phyloP scores from a whole-genome alignment of 192 early-diverging fungal species.

The Linnemannia schmuckeri region DNA sequence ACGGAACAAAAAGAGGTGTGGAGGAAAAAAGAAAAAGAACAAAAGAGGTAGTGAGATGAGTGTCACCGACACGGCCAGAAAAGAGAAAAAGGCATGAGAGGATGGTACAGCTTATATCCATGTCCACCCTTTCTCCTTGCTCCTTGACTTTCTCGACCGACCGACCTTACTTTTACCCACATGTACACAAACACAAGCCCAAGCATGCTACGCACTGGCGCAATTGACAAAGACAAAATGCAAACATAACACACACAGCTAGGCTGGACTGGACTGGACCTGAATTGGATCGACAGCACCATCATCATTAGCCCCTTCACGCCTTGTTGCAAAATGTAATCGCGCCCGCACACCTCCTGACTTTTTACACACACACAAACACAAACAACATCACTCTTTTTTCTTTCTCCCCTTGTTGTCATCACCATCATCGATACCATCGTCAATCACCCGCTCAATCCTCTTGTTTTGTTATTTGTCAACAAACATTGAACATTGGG shows the following conservation, averaged over 20 bases:
- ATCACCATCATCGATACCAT: neutral
- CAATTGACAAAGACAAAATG: constrained; percentile 1
- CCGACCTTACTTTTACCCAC: neutral
- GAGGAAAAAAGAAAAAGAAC: neutral
- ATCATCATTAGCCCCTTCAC: neutral
- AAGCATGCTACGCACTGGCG: constrained; percentile 1
- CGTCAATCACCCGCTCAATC: constrained; percentile 3
- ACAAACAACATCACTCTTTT: neutral
- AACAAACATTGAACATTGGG: neutral
- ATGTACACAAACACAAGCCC: neutral
- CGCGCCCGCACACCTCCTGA: neutral
- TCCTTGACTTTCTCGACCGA: neutral
- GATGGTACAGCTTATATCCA: neutral
- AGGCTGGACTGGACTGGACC: neutral
- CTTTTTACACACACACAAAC: neutral
- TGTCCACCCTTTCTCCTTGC: too few relatives aligned
- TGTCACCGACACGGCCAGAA: neutral
- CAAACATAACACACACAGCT: neutral
- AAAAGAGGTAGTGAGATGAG: neutral
- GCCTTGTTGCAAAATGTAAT: neutral
- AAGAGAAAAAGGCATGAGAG: neutral
- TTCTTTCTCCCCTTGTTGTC: neutral
- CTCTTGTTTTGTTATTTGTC: constrained; percentile 4
- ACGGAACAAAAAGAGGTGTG: neutral
- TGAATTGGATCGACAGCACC: neutral